Base-by-base conservation (phyloP, 345 rosid genomes). In the Gossypium anomalum region DNA sequence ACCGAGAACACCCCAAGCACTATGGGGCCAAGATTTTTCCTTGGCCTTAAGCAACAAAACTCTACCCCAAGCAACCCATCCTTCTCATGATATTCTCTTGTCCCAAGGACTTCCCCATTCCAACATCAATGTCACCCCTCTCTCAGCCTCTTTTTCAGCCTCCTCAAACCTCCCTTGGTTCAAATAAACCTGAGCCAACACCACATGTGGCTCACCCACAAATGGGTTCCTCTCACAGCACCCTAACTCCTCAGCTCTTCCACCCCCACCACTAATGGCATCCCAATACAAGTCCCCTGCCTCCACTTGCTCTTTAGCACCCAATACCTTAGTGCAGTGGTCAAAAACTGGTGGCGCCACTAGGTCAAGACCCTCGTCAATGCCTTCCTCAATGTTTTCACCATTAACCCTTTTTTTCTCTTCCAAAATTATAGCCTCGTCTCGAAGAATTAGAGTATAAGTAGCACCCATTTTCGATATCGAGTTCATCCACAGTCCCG, bases 81-180 rank as follows among this genome's bases (percentile, higher is more conserved):
- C 97, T 85, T 86, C 89, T 95, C 97, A 92, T 23, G 97, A 84
- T 86, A 78, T 90, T 79, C 97, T 88, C 87, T 90, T 92, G 75
- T 92, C 98, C 97, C 98, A 90, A 22, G 97, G 90, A 61, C 91
- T 88, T 3, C 95, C 97, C 98, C 97, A 89, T 76, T 89, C 97
- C 86, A 94, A 76, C 17, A 89, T 58, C 34, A 92, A 82, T 19
- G 65, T 78, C 67, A 92, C 83, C 59, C 98, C 98, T 59, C 15
- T 85, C 83, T 76, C 89, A 0, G 91, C 93, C 68, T 80, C 89
- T 53, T 64, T 78, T 73, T 87, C 91, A 0, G 90, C 97, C 70
- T 91, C 97, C 77, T 89, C 84, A 48, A 83, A 91, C 82, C 78
- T 83, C 75, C 88, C 88, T 78, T 77, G 70, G 15, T 81, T 67